Percentiles rank a stretch among this genome's conserved stretches.
phyloP scores from a whole-genome alignment of 2,329 filamentous ascomycete species.

The Alternaria incomplexa region DNA sequence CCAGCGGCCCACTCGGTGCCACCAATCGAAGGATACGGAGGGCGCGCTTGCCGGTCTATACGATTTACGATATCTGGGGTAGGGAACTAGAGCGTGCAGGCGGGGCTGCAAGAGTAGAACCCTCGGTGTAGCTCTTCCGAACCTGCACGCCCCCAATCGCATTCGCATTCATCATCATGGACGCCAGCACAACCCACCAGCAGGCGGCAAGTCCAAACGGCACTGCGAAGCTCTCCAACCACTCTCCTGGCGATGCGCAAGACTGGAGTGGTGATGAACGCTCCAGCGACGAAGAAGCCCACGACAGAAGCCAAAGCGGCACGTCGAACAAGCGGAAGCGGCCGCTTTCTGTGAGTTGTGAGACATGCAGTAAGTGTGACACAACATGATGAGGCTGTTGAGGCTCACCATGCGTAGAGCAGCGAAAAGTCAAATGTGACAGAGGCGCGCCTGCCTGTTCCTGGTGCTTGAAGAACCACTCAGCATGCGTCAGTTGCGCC shows the following conservation, averaged over 20 bases:
- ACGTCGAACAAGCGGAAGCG: conserved; percentile 56
- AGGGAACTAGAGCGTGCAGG: conserved; percentile 25
- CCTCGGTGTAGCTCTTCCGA: conserved; percentile 23
- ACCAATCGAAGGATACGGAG: conserved; percentile 25
- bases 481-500: conserved; percentile 58
- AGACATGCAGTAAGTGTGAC: conserved; percentile 54
- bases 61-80: conserved; percentile 21
- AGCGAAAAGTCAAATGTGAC: conserved; percentile 75
- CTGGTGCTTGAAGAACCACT: conserved; percentile 72
- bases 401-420: conserved; percentile 51
- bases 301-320: conserved; percentile 42
- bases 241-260: conserved; percentile 42
- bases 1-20: conserved; percentile 1
- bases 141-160: conserved; percentile 30
- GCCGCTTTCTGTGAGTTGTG: conserved; percentile 64
- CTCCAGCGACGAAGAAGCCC: conserved; percentile 51
- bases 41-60: conserved; percentile 11
- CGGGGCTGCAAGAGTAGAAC: conserved; percentile 26
- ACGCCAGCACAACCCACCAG: conserved; percentile 32
- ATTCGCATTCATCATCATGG: conserved; percentile 37
- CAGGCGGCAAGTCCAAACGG: conserved; percentile 41
- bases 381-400: not conserved
- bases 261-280: conserved; percentile 46
- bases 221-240: conserved; percentile 40
- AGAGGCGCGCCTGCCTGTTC: conserved; percentile 76